Conservation (phyloP, 2,329 filamentous ascomycete genomes). For the Ascochyta clinopodiicola region DNA sequence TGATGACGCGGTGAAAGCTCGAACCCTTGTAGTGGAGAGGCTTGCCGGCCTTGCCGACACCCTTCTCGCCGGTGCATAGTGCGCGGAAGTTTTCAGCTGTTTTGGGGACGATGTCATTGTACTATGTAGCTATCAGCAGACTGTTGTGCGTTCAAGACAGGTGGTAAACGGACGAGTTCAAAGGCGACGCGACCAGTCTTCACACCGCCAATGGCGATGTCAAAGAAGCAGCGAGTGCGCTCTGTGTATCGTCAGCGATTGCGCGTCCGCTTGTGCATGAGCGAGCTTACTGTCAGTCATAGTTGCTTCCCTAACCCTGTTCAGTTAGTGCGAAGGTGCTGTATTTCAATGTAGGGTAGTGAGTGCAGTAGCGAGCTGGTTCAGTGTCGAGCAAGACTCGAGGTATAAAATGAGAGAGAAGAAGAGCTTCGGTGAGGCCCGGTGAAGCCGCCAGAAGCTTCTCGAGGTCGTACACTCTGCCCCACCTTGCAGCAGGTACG, state of each 20-base stretch:
- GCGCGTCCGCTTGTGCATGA: background rate
- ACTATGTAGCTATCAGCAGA: slow-evolving; percentile 34
- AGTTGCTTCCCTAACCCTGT: slow-evolving; percentile 17
- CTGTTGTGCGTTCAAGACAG: background rate
- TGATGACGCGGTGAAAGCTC: slow-evolving; percentile 94
- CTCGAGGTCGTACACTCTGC: slow-evolving; percentile 25
- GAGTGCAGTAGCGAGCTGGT: background rate
- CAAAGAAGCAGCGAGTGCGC: slow-evolving; percentile 88
- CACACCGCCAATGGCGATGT: slow-evolving; percentile 80
- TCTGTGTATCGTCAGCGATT: slow-evolving; percentile 45
- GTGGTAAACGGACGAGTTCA: slow-evolving; percentile 69
- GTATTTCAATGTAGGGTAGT: background rate
- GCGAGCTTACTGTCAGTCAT: slow-evolving; percentile 37
- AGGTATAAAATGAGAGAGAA: slow-evolving; percentile 28
- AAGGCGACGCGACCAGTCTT: slow-evolving; percentile 81
- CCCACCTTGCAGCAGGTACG: slow-evolving; percentile 20
- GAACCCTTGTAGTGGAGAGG: slow-evolving; percentile 92
- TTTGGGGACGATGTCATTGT: slow-evolving; percentile 74
- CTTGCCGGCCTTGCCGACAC: slow-evolving; percentile 78
- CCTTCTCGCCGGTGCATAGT: slow-evolving; percentile 95
- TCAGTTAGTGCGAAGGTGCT: background rate
- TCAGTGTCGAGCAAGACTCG: slow-evolving; percentile 1
- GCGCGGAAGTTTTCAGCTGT: slow-evolving; percentile 96
- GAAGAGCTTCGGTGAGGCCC: slow-evolving; percentile 27
- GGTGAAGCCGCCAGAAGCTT: slow-evolving; percentile 45